Percentiles rank a stretch among this genome's conserved stretches.
Conservation (phyloP, 1,284 basidiomycete genomes). For the Sporisorium exsertum region DNA sequence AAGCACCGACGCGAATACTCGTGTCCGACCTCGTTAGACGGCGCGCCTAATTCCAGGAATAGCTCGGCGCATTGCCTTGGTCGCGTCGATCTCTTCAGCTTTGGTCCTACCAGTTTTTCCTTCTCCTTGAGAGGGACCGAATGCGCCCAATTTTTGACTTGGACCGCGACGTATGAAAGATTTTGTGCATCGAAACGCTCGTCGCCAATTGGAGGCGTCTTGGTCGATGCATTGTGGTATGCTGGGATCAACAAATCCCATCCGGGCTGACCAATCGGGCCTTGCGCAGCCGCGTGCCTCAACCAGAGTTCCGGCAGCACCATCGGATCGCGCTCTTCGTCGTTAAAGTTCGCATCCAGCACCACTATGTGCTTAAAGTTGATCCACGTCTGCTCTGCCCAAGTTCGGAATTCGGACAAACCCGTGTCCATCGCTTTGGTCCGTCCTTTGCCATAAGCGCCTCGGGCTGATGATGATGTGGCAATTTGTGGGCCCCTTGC, state of each 20-base stretch:
- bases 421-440: background rate
- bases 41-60: background rate
- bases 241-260: slow-evolving; percentile 6
- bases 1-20: background rate
- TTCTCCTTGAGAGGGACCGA: background rate
- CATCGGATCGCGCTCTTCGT: background rate
- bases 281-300: slow-evolving; percentile 5
- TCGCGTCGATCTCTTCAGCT: background rate
- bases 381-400: background rate
- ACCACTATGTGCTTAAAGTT: background rate
- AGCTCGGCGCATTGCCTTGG: background rate
- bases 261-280: background rate
- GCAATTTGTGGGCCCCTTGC: background rate
- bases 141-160: background rate
- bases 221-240: background rate
- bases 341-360: background rate
- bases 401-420: background rate
- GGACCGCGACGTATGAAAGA: background rate
- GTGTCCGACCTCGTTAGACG: background rate
- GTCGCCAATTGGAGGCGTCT: background rate
- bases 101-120: background rate
- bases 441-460: background rate
- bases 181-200: background rate
- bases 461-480: background rate
- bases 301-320: slow-evolving; percentile 11